Evolutionary conservation across 2,329 filamentous ascomycete species (phyloP).

Genomic region (Zymoseptoria tritici): DNA sequence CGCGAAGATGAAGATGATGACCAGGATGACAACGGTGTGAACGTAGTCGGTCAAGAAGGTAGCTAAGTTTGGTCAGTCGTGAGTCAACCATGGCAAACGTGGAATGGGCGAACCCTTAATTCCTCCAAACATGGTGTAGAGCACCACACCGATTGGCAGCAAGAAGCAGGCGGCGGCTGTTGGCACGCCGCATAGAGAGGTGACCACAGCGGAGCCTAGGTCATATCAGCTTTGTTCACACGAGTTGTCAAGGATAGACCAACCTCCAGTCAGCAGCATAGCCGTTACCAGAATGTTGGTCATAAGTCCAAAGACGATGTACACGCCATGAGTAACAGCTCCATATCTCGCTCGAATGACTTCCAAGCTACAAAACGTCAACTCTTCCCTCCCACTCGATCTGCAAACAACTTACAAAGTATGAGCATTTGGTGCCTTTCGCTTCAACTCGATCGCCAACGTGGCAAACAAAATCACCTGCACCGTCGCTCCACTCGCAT

Average conservation of each 20-base stretch:
- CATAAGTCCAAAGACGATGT: constrained; percentile 72
- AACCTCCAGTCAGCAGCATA: constrained; percentile 74
- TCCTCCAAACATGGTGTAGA: constrained; percentile 68
- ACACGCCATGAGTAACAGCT: constrained; percentile 63
- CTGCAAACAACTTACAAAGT: constrained; percentile 30
- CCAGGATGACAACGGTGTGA: constrained; percentile 74
- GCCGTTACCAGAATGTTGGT: constrained; percentile 75
- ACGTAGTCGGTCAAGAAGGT: constrained; percentile 82
- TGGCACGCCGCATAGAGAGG: constrained; percentile 62
- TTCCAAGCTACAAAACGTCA: constrained; percentile 48
- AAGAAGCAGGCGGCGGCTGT: constrained; percentile 79
- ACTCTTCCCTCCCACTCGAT: constrained; percentile 36
- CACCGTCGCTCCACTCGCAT: constrained; percentile 64
- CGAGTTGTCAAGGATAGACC: constrained; percentile 28
- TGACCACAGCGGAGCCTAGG: constrained; percentile 54
- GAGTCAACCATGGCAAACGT: not conserved
- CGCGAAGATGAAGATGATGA: constrained; percentile 80
- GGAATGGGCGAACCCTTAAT: constrained; percentile 50
- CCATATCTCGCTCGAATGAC: constrained; percentile 78
- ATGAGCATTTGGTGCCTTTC: constrained; percentile 79
- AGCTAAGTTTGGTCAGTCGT: constrained; percentile 33
- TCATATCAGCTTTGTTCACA: not conserved
- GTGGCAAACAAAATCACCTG: constrained; percentile 88
- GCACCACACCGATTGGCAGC: constrained; percentile 64
- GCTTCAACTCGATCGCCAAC: constrained; percentile 81